Conservation (phyloP, 2,329 filamentous ascomycete species). For the Bretziella fagacearum region DNA sequence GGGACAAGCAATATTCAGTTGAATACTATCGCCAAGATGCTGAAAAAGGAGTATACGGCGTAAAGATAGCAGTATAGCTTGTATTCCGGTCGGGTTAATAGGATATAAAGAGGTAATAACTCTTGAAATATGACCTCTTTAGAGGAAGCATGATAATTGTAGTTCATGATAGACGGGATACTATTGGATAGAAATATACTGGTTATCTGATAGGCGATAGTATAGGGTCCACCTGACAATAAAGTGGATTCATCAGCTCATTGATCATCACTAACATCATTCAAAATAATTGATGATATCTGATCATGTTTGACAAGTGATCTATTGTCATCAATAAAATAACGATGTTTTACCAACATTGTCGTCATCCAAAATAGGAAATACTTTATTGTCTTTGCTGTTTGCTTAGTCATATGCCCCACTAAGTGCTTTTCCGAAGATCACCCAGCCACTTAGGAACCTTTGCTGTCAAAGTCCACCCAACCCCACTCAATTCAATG, state of each 20-base stretch:
- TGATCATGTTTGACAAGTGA: too few species aligned
- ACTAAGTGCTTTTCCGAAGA: background rate
- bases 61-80: slow-evolving; percentile 15
- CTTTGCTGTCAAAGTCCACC: background rate
- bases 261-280: too few species aligned
- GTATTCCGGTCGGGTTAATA: too few species aligned
- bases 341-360: background rate
- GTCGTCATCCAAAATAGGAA: background rate
- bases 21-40: slow-evolving; percentile 45
- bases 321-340: background rate
- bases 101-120: too few species aligned
- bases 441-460: slow-evolving; percentile 1
- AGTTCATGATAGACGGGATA: too few species aligned
- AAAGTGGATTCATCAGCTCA: too few species aligned
- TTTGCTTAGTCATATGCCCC: background rate
- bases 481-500: background rate
- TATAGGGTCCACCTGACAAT: too few species aligned
- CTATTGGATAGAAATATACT: too few species aligned
- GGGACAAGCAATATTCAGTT: slow-evolving; percentile 67
- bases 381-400: background rate
- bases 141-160: too few species aligned
- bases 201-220: too few species aligned
- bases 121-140: too few species aligned
- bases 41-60: slow-evolving; percentile 44
- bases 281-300: too few species aligned